These are phyloP conservation scores for Vitis rupestris DNA, from an alignment of 164 flowering plant genomes.

Conservation along the genomic window DNA sequence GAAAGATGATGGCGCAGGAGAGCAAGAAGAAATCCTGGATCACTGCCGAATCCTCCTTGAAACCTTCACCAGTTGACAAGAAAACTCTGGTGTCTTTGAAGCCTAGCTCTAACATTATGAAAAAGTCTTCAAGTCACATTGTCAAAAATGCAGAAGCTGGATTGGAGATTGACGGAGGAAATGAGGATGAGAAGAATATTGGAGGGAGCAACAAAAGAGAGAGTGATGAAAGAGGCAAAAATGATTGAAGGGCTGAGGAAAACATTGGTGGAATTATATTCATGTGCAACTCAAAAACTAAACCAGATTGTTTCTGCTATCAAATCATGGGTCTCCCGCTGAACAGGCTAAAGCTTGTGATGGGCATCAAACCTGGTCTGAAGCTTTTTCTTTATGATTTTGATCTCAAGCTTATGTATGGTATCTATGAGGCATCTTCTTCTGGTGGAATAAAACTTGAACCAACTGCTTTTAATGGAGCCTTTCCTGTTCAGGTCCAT, in stretches of 20 bases:
- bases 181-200: neutral
- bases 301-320: constrained; percentile 72
- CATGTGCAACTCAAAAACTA: constrained; percentile 75
- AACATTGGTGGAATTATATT: constrained; percentile 70
- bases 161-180: neutral
- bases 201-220: neutral
- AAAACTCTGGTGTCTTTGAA: constrained; percentile 30
- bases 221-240: constrained; percentile 14
- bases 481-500: constrained; percentile 66
- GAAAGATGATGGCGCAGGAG: constrained; percentile 15
- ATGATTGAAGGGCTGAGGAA: constrained; percentile 24
- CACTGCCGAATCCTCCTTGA: constrained; percentile 9
- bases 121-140: constrained; percentile 21
- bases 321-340: constrained; percentile 59
- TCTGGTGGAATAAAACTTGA: constrained; percentile 70
- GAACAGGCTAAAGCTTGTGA: constrained; percentile 45
- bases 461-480: constrained; percentile 68
- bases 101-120: constrained; percentile 28
- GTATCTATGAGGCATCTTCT: constrained; percentile 63
- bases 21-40: constrained; percentile 6
- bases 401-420: constrained; percentile 72
- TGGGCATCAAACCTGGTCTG: constrained; percentile 56
- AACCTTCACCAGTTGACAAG: constrained; percentile 16
- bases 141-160: constrained; percentile 10
- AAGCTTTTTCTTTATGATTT: constrained; percentile 76